Evolutionary conservation across 805 yeast species (phyloP), one percentile per base, ranked within the genome.

Genomic region (Dipodascopsis uninucleata): DNA sequence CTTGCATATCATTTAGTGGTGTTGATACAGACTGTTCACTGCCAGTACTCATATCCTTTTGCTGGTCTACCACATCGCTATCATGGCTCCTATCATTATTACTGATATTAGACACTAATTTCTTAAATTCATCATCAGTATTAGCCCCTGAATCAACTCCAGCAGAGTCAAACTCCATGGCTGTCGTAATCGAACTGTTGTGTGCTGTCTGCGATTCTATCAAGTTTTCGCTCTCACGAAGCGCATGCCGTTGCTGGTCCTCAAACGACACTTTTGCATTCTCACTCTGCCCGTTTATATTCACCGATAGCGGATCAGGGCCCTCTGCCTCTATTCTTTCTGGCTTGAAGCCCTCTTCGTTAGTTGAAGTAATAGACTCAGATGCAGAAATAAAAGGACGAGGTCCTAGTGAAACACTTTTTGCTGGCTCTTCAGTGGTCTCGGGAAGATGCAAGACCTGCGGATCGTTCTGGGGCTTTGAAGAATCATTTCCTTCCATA

Each of bases 401-500:
- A n/a, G 10, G 29, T n/a, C n/a, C n/a, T 26, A 10, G n/a, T 26
- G 29, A 26, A n/a, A 26, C 29, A 26, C 29, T 26, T 26, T 10
- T 18, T 12, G n/a, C 23, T 34, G 16, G 20, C 9, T 9, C 14
- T 34, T n/a, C 10, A n/a, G 29, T 26, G 29, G 29, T 26, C 12
- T 10, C n/a, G 29, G n/a, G 29, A n/a, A 26, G 29, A n/a, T 26
- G 29, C 29, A n/a, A 26, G n/a, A 26, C n/a, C 10, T 31, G 45
- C 41, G 29, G 25, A 6, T 37, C 52, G 25, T 21, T 41, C 39
- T 47, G 43, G 24, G 43, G 16, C 31, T 29, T 42, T 43, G 45
- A 29, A 8, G 39, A 36, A 33, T 49, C 54, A 46, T 46, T 46
- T 41, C 47, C 55, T 25, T 50, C 55, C 55, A 50, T 50, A 48